A percentile compares a stretch with the other conserved stretches of the same genome.
Conservation (phyloP, 1,139 yeast species). For the Debaryomyces psychrophilus region DNA sequence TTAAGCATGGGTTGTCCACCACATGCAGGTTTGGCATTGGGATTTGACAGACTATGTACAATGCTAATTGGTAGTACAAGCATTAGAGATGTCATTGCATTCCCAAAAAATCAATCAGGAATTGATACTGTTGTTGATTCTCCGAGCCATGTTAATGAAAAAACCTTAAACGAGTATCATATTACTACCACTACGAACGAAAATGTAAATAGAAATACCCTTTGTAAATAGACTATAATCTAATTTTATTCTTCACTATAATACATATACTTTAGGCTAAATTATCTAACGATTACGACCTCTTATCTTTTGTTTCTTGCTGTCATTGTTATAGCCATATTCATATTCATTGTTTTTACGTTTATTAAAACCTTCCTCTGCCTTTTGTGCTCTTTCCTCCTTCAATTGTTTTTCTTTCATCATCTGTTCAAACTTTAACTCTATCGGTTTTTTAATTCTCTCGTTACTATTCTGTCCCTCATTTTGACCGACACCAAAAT, state of each 20-base stretch:
- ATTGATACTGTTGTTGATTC: slow-evolving; percentile 85
- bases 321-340: slow-evolving; percentile 16
- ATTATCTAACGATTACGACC: slow-evolving; percentile 29
- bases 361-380: slow-evolving; percentile 16
- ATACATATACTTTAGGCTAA: slow-evolving; percentile 13
- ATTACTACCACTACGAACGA: slow-evolving; percentile 25
- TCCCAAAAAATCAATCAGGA: slow-evolving; percentile 92
- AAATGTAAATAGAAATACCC: slow-evolving; percentile 10
- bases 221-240: slow-evolving; percentile 13
- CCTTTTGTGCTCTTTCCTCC: slow-evolving; percentile 29
- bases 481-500: slow-evolving; percentile 31
- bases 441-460: slow-evolving; percentile 43
- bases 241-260: slow-evolving; percentile 1
- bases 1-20: slow-evolving; percentile 95
- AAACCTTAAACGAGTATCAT: slow-evolving; percentile 54
- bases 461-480: slow-evolving; percentile 18
- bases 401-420: slow-evolving; percentile 31
- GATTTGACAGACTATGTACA: slow-evolving; percentile 91
- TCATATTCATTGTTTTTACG: slow-evolving; percentile 27
- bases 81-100: slow-evolving; percentile 92
- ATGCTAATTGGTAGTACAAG: slow-evolving; percentile 76
- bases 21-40: slow-evolving; percentile 96
- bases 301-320: slow-evolving; percentile 30
- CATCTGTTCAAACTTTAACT: slow-evolving; percentile 46
- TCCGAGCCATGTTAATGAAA: slow-evolving; percentile 65